Evolutionary conservation across 2,329 filamentous ascomycete genomes (phyloP).

Genomic region (Coleophoma eucalyptorum): DNA sequence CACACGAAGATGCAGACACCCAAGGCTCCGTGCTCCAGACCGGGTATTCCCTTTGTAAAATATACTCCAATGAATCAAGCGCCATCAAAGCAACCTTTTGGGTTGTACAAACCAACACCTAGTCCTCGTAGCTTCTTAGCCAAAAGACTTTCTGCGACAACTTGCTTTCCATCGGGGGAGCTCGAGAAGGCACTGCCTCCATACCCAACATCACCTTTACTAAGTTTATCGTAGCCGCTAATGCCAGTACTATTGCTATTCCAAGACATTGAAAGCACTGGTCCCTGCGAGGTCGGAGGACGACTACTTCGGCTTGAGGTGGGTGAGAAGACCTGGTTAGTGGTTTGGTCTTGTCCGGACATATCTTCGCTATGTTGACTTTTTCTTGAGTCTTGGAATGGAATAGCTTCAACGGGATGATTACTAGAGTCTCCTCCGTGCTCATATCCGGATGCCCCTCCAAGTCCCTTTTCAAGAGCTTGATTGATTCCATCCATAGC

Average conservation of each 20-base stretch:
- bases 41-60: constrained; percentile 21
- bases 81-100: constrained; percentile 14
- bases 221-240: constrained; percentile 62
- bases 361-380: constrained; percentile 6
- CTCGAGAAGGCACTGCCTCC: constrained; percentile 49
- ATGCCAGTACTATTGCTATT: constrained; percentile 20
- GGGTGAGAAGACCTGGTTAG: constrained; percentile 27
- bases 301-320: constrained; percentile 23
- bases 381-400: constrained; percentile 37
- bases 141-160: constrained; percentile 61
- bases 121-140: constrained; percentile 61
- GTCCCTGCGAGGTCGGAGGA: constrained; percentile 29
- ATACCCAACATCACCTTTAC: constrained; percentile 60
- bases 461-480: constrained; percentile 17
- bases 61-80: constrained; percentile 18
- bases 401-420: constrained; percentile 44
- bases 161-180: constrained; percentile 33
- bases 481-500: constrained; percentile 22
- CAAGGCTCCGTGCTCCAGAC: constrained; percentile 5
- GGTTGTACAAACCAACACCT: constrained; percentile 16
- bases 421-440: constrained; percentile 21
- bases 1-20: no score
- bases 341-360: constrained; percentile 9
- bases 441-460: constrained; percentile 13
- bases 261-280: constrained; percentile 18